Evolutionary conservation across 108 stramenopile genomes (phyloP), one percentile per base, ranked within the genome.

Genomic region (Skeletonema grethae): DNA sequence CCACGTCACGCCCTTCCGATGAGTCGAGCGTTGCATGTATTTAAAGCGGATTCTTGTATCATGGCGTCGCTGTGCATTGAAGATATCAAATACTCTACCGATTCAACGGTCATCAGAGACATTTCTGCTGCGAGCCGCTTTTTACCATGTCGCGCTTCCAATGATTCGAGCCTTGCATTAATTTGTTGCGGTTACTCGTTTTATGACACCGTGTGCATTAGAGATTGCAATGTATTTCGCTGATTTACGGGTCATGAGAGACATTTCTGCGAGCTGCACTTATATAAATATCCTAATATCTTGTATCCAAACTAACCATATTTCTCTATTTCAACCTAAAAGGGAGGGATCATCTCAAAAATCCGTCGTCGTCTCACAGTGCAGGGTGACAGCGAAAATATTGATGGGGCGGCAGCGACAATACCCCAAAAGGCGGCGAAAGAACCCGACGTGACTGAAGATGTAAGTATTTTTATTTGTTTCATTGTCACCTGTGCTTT

Each of bases 351-450:
- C 57, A 78, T 83, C 31, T 80, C 74, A 20, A 92, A 90, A 79
- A 89, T 95, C 88, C 89, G 94, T 35, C 91, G 94, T 75, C 94
- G 94, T 82, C 82, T 95, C 65, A 95, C 94, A 12, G 94, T 95
- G 2, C 76, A 82, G 66, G 88, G 88, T 41, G 86, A 90, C 24
- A 89, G 81, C 65, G 85, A 88, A 48, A 89, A 82, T 39, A 89
- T 95, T 72, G 94, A 95, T 81, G 94, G 94, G 56, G 69, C 32
- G 22, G 36, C 22, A 60, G 7, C 22, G 60, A 20, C 25, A 28
- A 24, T 25, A 25, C 11, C n/a, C 35, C 57, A 61, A 57, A 73
- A 20, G 60, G 25, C 24, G 63, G 43, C 43, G 39, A 62, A 75
- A 29, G 25, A 55, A 50, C 63, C 53, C 3, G 71, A 63, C 20